A percentile compares a stretch with the other conserved stretches of the same genome.
Conservation (phyloP, 805 yeast species). For the Pichia membranifaciens region DNA sequence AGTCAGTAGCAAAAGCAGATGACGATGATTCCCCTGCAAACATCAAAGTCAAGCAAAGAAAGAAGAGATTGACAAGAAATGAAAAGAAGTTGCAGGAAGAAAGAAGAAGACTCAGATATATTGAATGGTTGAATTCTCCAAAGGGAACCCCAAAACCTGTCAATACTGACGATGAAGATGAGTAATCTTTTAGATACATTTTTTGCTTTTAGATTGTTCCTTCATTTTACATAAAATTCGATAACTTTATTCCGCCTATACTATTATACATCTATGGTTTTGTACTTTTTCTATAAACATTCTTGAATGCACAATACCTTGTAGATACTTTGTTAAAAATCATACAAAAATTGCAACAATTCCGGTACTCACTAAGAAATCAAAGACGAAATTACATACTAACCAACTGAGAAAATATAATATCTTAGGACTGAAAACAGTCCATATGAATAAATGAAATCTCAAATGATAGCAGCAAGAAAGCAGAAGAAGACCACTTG, state of each 20-base stretch:
- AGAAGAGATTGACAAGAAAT: slow-evolving; percentile 97
- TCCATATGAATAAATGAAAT: slow-evolving; percentile 92
- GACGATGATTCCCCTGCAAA: slow-evolving; percentile 86
- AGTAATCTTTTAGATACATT: not conserved
- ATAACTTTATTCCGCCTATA: slow-evolving; percentile 9
- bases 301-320: not conserved
- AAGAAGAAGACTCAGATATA: slow-evolving; percentile 88
- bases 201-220: not conserved
- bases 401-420: slow-evolving; percentile 79
- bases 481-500: slow-evolving; percentile 53
- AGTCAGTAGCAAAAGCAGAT: slow-evolving; percentile 44
- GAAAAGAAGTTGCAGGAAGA: slow-evolving; percentile 88
- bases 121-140: slow-evolving; percentile 92
- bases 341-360: slow-evolving; percentile 20
- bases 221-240: not conserved
- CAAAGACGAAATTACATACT: slow-evolving; percentile 39
- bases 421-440: slow-evolving; percentile 92
- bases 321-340: not conserved
- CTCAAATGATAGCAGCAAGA: slow-evolving; percentile 68
- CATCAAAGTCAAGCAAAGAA: slow-evolving; percentile 76
- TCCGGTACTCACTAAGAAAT: slow-evolving; percentile 25
- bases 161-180: slow-evolving; percentile 88
- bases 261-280: not conserved
- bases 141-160: slow-evolving; percentile 96
- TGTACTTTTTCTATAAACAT: not conserved